Conservation (phyloP, 192 early-diverging fungal genomes). For the Chytriomyces confervae region DNA sequence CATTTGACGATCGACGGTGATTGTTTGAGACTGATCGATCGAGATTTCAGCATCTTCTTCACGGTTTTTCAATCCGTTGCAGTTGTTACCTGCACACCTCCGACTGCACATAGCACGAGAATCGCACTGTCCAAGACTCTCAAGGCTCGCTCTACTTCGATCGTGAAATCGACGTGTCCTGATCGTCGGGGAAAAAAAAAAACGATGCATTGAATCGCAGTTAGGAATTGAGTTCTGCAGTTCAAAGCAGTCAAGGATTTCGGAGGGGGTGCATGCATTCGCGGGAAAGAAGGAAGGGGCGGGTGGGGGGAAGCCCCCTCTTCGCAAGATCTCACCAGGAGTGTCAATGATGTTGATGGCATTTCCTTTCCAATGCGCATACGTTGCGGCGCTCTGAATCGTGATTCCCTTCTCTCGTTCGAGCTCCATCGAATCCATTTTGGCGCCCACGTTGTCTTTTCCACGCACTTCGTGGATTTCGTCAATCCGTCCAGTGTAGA, state of each 20-base stretch:
- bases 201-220: not conserved
- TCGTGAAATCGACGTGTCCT: conserved; percentile 96
- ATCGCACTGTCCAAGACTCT: conserved; percentile 95
- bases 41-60: not conserved
- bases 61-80: not conserved
- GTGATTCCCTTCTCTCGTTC: conserved; percentile 98
- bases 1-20: conserved; percentile 86
- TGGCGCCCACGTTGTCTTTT: conserved; percentile 89
- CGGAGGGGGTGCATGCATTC: not conserved
- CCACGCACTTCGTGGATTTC: conserved; percentile 80
- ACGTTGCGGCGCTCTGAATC: conserved; percentile 94
- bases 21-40: conserved; percentile 83
- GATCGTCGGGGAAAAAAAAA: conserved; percentile 5
- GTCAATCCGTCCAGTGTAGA: conserved; percentile 83
- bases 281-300: not conserved
- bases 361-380: conserved; percentile 69
- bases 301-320: not conserved
- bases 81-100: conserved; percentile 82
- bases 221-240: not conserved
- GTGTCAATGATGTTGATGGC: conserved; percentile 95
- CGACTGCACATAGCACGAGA: conserved; percentile 90
- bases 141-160: conserved; percentile 93
- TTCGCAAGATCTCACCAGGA: conserved; percentile 64
- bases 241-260: not conserved
- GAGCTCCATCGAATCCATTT: conserved; percentile 99